Evolutionary conservation across 176 grass and related monocot genomes (phyloP), one percentile per base, ranked within the genome.

Genomic region (Secale cereale): DNA sequence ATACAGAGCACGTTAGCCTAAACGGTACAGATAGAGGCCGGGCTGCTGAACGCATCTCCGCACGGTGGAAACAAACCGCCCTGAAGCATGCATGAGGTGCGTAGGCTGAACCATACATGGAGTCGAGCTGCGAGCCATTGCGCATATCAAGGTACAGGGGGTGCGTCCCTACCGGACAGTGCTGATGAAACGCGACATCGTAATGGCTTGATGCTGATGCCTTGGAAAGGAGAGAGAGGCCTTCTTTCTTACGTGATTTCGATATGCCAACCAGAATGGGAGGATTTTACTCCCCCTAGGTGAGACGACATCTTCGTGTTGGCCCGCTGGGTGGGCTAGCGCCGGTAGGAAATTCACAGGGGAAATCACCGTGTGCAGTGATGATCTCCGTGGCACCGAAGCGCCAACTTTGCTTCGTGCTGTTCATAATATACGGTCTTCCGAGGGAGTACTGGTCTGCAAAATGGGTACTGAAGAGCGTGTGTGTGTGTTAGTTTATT

Each of bases 241-340:
- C 60, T 11, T 28, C 12, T 48, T 75, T 26, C 76, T 83, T 83
- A 75, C 27, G 67, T 29, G 85, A 83, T 67, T 80, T 90, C 17
- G 59, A 83, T 83, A 46, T 33, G 29, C 79, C 57, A 85, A 90
- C 84, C 46, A 80, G 29, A 87, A 48, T 7, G 75, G 83, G 73
- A 83, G 33, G 78, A 66, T 22, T 28, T 10, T 35, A 2, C 8
- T 65, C 41, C 36, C 36, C 71, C 4, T 10, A 19, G 26, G 41
- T 75, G 32, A 35, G 14, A 66, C 23, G 74, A n/a, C 19, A 54
- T 14, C 11, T 61, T 61, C 46, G 5, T 28, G 32, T 22, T 13
- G 10, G 26, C 35, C 63, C 8, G 19, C 33, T 59, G 40, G 74
- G 76, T n/a, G 36, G 36, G 36, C 22, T 23, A 59, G 29, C 22